Percentiles rank a stretch among this genome's conserved stretches.
These are phyloP conservation scores for Aspergillus transmontanensis DNA, from an alignment of 2,329 filamentous ascomycete genomes.

Conservation along the genomic window DNA sequence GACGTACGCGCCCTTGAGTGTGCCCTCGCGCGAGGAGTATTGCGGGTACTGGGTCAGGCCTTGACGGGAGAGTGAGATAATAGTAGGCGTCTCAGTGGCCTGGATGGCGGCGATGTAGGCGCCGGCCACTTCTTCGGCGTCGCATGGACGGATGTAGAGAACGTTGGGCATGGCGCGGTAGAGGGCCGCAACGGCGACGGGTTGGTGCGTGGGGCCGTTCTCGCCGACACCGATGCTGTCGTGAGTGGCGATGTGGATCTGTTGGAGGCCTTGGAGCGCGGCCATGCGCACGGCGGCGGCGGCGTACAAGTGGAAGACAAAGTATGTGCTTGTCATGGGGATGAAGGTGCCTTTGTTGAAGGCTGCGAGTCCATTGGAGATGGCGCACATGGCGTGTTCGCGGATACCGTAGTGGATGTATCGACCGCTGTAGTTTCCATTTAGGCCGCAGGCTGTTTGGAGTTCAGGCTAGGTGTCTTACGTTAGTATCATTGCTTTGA, in stretches of 20 bases:
- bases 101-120: slow-evolving; percentile 13
- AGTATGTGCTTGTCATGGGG: slow-evolving; percentile 15
- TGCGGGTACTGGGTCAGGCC: too few species aligned
- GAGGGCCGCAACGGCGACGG: too few species aligned
- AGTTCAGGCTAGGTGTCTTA: too few species aligned
- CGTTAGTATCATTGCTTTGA: too few species aligned
- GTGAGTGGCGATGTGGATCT: too few species aligned
- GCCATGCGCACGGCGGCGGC: slow-evolving; percentile 15
- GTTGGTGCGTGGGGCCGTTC: too few species aligned
- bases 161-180: slow-evolving; percentile 4
- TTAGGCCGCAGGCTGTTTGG: slow-evolving; percentile 9
- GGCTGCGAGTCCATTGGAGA: slow-evolving; percentile 20
- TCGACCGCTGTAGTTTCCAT: slow-evolving; percentile 12
- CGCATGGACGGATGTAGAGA: slow-evolving; percentile 13
- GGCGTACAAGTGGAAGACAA: slow-evolving; percentile 17
- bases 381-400: slow-evolving; percentile 17
- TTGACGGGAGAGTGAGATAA: too few species aligned
- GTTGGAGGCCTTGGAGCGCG: too few species aligned
- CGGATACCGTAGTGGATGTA: slow-evolving; percentile 17
- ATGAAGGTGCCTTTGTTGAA: slow-evolving; percentile 18
- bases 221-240: too few species aligned
- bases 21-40: too few species aligned
- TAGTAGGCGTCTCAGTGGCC: neutral
- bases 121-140: slow-evolving; percentile 14
- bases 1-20: too few species aligned